Conservation (phyloP, 1,284 basidiomycete genomes). For the Rhodotorula sp. region DNA sequence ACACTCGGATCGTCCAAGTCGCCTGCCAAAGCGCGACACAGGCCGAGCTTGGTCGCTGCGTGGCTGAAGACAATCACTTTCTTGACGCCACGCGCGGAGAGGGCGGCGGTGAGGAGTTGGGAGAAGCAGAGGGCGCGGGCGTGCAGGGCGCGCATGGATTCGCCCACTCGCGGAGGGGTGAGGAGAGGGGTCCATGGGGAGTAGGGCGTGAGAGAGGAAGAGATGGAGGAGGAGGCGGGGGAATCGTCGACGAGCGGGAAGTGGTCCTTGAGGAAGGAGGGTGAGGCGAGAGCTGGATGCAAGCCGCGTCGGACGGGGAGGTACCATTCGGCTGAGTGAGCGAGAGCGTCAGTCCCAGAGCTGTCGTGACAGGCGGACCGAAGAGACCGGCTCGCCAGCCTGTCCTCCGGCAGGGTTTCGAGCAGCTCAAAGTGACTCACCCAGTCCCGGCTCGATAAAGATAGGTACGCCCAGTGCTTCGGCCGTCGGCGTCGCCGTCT, state of each 20-base stretch:
- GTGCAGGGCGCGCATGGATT: slow-evolving; percentile 65
- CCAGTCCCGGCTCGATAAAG: slow-evolving; percentile 70
- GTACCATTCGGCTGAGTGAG: slow-evolving; percentile 69
- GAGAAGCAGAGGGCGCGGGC: slow-evolving; percentile 61
- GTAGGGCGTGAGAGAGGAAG: slow-evolving; percentile 62
- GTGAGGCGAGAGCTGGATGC: slow-evolving; percentile 10
- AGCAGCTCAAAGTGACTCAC: neutral
- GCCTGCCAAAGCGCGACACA: slow-evolving; percentile 63
- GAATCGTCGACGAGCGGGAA: slow-evolving; percentile 36
- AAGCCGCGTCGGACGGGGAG: slow-evolving; percentile 63
- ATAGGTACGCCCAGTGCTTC: slow-evolving; percentile 65
- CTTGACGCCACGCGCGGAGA: slow-evolving; percentile 52
- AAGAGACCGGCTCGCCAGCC: too few species aligned
- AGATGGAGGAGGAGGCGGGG: slow-evolving; percentile 47
- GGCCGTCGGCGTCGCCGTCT: slow-evolving; percentile 68
- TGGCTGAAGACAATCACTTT: slow-evolving; percentile 70
- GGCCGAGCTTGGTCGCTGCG: slow-evolving; percentile 72
- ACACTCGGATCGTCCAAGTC: slow-evolving; percentile 45
- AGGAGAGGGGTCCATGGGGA: slow-evolving; percentile 61
- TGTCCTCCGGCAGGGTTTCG: too few species aligned
- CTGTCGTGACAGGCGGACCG: too few species aligned
- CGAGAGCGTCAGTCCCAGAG: neutral
- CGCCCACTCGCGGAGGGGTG: slow-evolving; percentile 66
- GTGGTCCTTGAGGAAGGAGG: slow-evolving; percentile 12
- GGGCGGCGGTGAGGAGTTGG: slow-evolving; percentile 57